phyloP scores from a whole-genome alignment of 345 rosid species.

The Salix koriyanagi region DNA sequence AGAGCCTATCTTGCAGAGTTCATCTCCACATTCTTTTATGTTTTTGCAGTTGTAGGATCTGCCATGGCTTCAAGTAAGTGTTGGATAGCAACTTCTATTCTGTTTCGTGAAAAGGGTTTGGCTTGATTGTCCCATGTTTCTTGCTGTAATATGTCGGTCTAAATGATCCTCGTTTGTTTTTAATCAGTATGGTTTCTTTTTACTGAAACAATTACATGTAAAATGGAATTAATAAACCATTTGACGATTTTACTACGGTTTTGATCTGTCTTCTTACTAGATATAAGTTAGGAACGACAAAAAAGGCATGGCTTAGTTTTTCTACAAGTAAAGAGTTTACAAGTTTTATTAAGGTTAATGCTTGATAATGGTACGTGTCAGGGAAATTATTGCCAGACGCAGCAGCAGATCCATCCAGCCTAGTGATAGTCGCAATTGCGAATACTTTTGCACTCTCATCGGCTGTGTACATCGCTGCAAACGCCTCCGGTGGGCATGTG shows the following conservation, averaged over 20 bases:
- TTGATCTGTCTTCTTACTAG: not conserved
- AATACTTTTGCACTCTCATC: slow-evolving; percentile 69
- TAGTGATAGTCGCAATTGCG: slow-evolving; percentile 57
- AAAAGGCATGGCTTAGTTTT: not conserved
- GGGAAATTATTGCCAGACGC: slow-evolving; percentile 65
- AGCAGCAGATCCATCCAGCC: slow-evolving; percentile 50
- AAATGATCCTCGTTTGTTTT: not conserved
- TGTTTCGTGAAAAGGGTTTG: not conserved
- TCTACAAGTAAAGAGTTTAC: not conserved
- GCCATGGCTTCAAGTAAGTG: slow-evolving; percentile 70
- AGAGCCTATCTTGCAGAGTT: slow-evolving; percentile 81
- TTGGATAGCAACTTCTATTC: not conserved
- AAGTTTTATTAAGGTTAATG: not conserved
- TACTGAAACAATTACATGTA: not conserved
- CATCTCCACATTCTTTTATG: slow-evolving; percentile 85
- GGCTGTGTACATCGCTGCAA: slow-evolving; percentile 55
- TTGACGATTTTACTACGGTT: not conserved
- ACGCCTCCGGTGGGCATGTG: slow-evolving; percentile 77
- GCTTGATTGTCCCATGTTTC: not conserved
- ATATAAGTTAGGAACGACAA: not conserved
- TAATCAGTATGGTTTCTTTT: not conserved
- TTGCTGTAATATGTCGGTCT: not conserved
- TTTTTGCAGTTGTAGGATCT: slow-evolving; percentile 77
- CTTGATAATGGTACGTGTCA: slow-evolving; percentile 13
- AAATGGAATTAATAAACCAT: not conserved